These are phyloP conservation scores for Populus hybrid DNA, from an alignment of 441 rosid species.

Conservation along the genomic window DNA sequence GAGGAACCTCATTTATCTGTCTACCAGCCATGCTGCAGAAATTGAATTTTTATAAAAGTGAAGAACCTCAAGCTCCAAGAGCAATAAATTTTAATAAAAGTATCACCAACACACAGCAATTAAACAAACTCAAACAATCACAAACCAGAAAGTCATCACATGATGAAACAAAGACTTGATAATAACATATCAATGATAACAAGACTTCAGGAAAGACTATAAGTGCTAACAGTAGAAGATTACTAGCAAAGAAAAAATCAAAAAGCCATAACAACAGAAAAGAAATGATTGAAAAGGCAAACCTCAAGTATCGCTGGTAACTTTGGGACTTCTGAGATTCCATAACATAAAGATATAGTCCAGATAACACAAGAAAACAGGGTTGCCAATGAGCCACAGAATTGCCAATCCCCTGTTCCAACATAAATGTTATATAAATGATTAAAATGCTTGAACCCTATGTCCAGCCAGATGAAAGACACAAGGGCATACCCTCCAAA, in stretches of 20 bases:
- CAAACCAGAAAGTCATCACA: neutral
- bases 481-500: slow-evolving; percentile 77
- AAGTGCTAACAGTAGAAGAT: slow-evolving; percentile 2
- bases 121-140: neutral
- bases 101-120: neutral
- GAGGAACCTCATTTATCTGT: slow-evolving; percentile 86
- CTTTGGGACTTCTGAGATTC: slow-evolving; percentile 80
- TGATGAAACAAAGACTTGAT: neutral
- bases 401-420: slow-evolving; percentile 89
- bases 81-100: neutral
- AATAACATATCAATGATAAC: neutral
- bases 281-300: slow-evolving; percentile 20
- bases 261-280: neutral
- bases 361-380: slow-evolving; percentile 88
- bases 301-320: slow-evolving; percentile 93
- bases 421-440: slow-evolving; percentile 21
- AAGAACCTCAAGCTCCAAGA: slow-evolving; percentile 1
- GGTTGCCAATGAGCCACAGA: slow-evolving; percentile 94
- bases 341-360: slow-evolving; percentile 76
- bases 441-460: slow-evolving; percentile 21
- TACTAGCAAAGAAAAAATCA: slow-evolving; percentile 3
- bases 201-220: neutral
- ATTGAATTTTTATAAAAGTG: slow-evolving; percentile 15
- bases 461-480: slow-evolving; percentile 17
- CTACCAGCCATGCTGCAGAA: slow-evolving; percentile 93